These are phyloP conservation scores for Zymoseptoria tritici DNA, from an alignment of 2,329 filamentous ascomycete species.

Conservation along the genomic window DNA sequence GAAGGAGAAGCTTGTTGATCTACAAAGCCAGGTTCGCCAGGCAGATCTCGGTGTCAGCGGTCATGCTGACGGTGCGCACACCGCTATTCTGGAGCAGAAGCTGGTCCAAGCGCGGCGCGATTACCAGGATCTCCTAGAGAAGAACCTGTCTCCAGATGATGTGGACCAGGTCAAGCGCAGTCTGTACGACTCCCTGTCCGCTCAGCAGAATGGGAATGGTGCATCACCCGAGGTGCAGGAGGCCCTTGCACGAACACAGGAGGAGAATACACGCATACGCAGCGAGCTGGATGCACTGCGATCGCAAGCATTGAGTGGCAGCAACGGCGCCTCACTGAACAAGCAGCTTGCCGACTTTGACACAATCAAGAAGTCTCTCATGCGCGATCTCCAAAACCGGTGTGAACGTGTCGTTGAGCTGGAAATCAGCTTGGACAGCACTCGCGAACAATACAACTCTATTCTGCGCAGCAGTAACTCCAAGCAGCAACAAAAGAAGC, in stretches of 20 bases:
- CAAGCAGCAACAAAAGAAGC: conserved; percentile 99
- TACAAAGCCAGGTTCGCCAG: conserved; percentile 86
- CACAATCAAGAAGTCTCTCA: conserved; percentile 98
- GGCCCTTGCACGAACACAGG: conserved; percentile 65
- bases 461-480: conserved; percentile 95
- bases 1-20: conserved; percentile 72
- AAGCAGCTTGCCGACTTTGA: conserved; percentile 99
- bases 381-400: conserved; percentile 96
- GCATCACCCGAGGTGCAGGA: conserved; percentile 61
- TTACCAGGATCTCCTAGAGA: conserved; percentile 74
- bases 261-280: conserved; percentile 77
- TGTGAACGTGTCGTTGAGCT: conserved; percentile 95
- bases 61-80: conserved; percentile 54
- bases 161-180: conserved; percentile 76
- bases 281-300: conserved; percentile 74
- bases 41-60: conserved; percentile 72
- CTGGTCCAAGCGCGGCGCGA: conserved; percentile 68
- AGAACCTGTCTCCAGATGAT: conserved; percentile 70
- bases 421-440: conserved; percentile 95
- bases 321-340: conserved; percentile 65
- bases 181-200: conserved; percentile 67
- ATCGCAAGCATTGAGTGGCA: conserved; percentile 58
- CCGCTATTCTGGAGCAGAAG: conserved; percentile 64
- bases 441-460: conserved; percentile 97
- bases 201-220: conserved; percentile 41